Conservation (phyloP, 148 eudicot genomes). For the Pouteria glomerata region DNA sequence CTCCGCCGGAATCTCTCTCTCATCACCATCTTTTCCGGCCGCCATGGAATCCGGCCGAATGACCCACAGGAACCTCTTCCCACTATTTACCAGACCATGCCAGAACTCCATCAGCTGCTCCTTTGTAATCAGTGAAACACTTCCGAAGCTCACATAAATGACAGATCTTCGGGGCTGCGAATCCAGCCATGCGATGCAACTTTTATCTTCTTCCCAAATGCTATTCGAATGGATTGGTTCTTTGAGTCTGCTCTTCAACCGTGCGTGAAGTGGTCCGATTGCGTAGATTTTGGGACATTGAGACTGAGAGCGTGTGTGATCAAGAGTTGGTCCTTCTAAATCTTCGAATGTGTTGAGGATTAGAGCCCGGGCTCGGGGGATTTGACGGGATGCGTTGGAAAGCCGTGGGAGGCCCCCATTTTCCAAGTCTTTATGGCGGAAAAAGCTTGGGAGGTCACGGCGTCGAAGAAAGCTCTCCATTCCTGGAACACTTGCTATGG, state of each 20-base stretch:
- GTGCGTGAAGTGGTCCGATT: conserved; percentile 40
- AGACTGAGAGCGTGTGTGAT: conserved; percentile 20
- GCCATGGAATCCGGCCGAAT: conserved; percentile 29
- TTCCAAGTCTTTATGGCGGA: conserved; percentile 4
- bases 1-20: conserved; percentile 6
- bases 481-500: conserved; percentile 21
- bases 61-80: conserved; percentile 37
- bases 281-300: conserved; percentile 24
- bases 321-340: conserved; percentile 28
- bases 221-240: conserved; percentile 3
- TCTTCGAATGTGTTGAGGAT: conserved; percentile 47
- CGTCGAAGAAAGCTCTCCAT: conserved; percentile 24
- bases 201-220: conserved; percentile 24
- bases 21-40: neutral
- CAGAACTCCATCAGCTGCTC: conserved; percentile 36
- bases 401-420: conserved; percentile 4
- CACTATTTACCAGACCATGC: conserved; percentile 41
- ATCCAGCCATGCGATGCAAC: conserved; percentile 38
- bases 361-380: conserved; percentile 5
- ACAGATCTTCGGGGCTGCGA: conserved; percentile 32
- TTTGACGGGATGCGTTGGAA: neutral
- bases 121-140: conserved; percentile 15
- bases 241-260: conserved; percentile 17
- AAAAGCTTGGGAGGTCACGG: conserved; percentile 39
- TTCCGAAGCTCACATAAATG: conserved; percentile 39